A percentile compares a stretch with the other conserved stretches of the same genome.
phyloP scores from a whole-genome alignment of 495 filamentous ascomycete genomes.

The Xylaria curta region DNA sequence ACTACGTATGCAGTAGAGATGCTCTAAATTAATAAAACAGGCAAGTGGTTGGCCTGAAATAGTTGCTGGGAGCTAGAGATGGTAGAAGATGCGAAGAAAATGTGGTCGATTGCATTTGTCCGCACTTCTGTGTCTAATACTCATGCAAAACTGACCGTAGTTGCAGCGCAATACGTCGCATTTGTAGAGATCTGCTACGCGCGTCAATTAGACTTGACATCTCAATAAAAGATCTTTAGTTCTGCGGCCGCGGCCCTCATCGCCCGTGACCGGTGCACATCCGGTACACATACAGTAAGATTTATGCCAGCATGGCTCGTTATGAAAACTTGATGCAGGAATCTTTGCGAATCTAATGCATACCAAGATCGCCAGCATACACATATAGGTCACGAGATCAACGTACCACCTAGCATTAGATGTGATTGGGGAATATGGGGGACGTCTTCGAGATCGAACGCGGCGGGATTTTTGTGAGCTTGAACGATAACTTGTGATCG shows the following conservation, averaged over 20 bases:
- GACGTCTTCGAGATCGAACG: neutral
- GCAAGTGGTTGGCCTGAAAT: neutral
- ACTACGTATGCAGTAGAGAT: neutral
- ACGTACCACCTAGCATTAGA: conserved; percentile 7
- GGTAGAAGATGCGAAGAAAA: neutral
- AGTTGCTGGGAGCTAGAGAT: neutral
- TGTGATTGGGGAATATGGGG: neutral
- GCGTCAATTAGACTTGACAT: neutral
- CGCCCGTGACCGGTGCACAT: neutral
- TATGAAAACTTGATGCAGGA: neutral
- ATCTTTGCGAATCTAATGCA: conserved; percentile 3
- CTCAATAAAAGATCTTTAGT: neutral
- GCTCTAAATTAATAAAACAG: neutral
- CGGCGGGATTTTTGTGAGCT: neutral
- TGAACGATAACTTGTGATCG: neutral
- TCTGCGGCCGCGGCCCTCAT: neutral
- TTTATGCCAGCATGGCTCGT: neutral
- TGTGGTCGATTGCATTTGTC: neutral
- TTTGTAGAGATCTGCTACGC: neutral
- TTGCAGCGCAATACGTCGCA: neutral
- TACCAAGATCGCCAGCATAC: neutral
- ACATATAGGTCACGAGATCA: neutral
- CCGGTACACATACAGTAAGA: neutral
- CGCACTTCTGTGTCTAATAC: neutral
- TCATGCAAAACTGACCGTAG: neutral